These are phyloP conservation scores for Geosmithia flava DNA, from an alignment of 2,329 filamentous ascomycete species.

Conservation along the genomic window DNA sequence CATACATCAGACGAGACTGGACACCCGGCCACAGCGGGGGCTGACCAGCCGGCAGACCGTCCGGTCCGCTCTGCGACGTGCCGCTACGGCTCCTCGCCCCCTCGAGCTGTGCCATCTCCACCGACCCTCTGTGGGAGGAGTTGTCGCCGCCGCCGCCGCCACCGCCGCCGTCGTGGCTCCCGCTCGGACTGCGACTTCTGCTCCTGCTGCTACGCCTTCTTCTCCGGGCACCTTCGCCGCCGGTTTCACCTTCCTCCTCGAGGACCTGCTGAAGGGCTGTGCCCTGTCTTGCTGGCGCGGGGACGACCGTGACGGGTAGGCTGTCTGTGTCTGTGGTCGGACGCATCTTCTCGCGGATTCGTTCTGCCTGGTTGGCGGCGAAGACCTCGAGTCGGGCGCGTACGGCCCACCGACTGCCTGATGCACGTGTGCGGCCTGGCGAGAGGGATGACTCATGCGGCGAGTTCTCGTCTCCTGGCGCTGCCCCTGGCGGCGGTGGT, in stretches of 20 bases:
- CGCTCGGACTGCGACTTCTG: conserved; percentile 1
- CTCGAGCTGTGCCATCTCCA: conserved; percentile 4
- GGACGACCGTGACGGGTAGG: conserved; percentile 47
- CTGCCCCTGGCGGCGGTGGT: too few species aligned
- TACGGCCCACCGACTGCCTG: conserved; percentile 37
- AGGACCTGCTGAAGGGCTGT: conserved; percentile 42
- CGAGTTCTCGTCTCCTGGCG: not conserved
- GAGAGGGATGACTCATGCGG: not conserved
- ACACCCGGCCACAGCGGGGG: conserved; percentile 32
- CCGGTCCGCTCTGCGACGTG: conserved; percentile 7
- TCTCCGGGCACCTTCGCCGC: not conserved
- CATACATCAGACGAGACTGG: conserved; percentile 15
- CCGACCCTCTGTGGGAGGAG: conserved; percentile 7
- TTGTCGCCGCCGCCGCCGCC: not conserved
- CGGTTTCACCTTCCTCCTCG: conserved; percentile 33
- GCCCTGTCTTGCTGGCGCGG: conserved; percentile 46
- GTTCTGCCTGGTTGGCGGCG: conserved; percentile 47
- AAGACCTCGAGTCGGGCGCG: conserved; percentile 47
- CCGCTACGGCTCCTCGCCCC: conserved; percentile 11
- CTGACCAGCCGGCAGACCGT: conserved; percentile 15
- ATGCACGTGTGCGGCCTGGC: not conserved
- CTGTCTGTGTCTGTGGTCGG: conserved; percentile 40
- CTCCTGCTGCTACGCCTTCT: not conserved
- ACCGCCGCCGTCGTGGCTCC: too few species aligned
- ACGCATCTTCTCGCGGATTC: conserved; percentile 41